Evolutionary conservation across 2,329 filamentous ascomycete species (phyloP).

Genomic region (Grosmannia huntii): DNA sequence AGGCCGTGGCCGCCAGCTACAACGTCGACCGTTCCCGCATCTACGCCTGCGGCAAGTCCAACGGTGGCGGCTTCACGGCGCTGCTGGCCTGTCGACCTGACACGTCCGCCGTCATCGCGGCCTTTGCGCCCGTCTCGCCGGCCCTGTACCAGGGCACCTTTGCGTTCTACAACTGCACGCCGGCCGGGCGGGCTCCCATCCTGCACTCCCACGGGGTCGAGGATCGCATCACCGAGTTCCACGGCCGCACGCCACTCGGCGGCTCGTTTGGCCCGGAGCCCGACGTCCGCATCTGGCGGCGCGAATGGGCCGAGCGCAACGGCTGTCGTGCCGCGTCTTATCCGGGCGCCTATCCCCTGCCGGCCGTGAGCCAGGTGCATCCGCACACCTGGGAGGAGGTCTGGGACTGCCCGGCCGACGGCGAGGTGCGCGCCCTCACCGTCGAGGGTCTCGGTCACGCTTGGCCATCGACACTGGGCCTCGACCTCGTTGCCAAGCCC

Average conservation of each 20-base stretch:
- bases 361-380: slow-evolving; percentile 1
- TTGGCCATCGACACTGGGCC: slow-evolving; percentile 6
- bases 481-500: slow-evolving; percentile 4
- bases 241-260: slow-evolving; percentile 4
- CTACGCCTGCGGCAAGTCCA: slow-evolving; percentile 9
- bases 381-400: slow-evolving; percentile 7
- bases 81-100: slow-evolving; percentile 7
- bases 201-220: slow-evolving; percentile 7
- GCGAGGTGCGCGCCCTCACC: slow-evolving; percentile 6
- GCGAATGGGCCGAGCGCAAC: slow-evolving; percentile 6
- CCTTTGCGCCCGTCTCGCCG: slow-evolving; percentile 6
- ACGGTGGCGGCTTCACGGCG: slow-evolving; percentile 7
- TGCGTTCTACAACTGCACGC: slow-evolving; percentile 8
- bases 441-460: slow-evolving; percentile 5
- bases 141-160: slow-evolving; percentile 8
- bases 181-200: slow-evolving; percentile 2
- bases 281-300: slow-evolving; percentile 7
- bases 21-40: slow-evolving; percentile 5
- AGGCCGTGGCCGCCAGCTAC: background rate
- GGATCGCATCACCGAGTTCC: slow-evolving; percentile 7
- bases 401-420: slow-evolving; percentile 5
- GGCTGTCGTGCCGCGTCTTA: slow-evolving; percentile 1
- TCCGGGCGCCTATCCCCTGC: slow-evolving; percentile 2
- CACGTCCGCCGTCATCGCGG: slow-evolving; percentile 7
- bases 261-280: slow-evolving; percentile 7